These are phyloP conservation scores for Jamesozyma piceae DNA, from an alignment of 805 yeast species.

Conservation along the genomic window DNA sequence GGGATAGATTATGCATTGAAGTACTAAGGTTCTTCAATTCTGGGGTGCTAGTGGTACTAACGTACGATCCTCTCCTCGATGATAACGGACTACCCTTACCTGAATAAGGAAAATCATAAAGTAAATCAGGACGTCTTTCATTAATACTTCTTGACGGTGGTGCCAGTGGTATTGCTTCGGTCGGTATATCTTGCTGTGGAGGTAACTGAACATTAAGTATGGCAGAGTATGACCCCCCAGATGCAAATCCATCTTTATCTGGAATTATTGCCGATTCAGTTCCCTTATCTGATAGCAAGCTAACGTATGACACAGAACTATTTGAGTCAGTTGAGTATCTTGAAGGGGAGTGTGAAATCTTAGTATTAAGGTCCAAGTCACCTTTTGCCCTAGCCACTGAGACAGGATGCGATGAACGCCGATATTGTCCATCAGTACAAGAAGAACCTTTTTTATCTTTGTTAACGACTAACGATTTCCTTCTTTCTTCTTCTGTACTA, in stretches of 20 bases:
- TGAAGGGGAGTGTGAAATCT: constrained; percentile 1
- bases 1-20: constrained; percentile 4
- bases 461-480: constrained; percentile 18
- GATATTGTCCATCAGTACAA: background rate
- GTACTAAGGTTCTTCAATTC: constrained; percentile 14
- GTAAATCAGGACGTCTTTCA: constrained; percentile 7
- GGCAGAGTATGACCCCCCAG: constrained; percentile 14
- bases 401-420: constrained; percentile 12
- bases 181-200: constrained; percentile 48
- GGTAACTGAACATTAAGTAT: constrained; percentile 35
- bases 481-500: constrained; percentile 3
- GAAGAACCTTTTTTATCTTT: background rate
- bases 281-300: constrained; percentile 23
- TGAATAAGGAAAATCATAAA: constrained; percentile 8
- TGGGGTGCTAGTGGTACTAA: constrained; percentile 7
- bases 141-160: constrained; percentile 1
- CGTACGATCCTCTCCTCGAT: constrained; percentile 17
- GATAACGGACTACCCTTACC: constrained; percentile 22
- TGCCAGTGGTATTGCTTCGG: constrained; percentile 35
- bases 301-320: constrained; percentile 23
- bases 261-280: constrained; percentile 14
- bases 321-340: constrained; percentile 4
- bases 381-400: background rate
- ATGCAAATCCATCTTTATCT: constrained; percentile 19
- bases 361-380: background rate